Evolutionary conservation across 2,329 filamentous ascomycete species (phyloP), one percentile per base, ranked within the genome.

Genomic region (Fusarium musae): DNA sequence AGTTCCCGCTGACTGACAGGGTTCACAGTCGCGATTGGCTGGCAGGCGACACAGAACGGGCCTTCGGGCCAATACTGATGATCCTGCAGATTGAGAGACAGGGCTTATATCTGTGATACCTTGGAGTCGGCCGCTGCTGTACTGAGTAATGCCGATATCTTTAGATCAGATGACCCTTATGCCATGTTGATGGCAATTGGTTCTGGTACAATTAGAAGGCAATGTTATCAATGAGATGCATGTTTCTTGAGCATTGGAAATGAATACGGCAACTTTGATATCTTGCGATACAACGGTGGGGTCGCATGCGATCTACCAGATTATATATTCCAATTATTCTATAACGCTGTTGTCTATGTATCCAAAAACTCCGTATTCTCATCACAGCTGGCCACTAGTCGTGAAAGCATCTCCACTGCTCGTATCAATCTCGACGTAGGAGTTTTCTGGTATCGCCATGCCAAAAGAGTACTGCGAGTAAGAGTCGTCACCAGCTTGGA

Each of bases 151-250:
- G 1, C 2, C 15, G 15, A 30, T 28, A 19, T 28, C 15, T 17
- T 1, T 3, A 15, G 9, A 10, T 32, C 26, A 30, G 52, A 23
- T 30, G 52, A 42, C 4, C 8, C 5, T 30, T 10, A 17, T 54
- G 10, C 4, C 2, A 10, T 13, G 52, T 6, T n/a, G 23, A 12
- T 2, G 23, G 5, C 10, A 30, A 7, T 3, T 16, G 0, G 3
- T 12, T 17, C 0, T n/a, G 5, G 1, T 1, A 17, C 34, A 12
- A 39, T 9, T 16, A 15, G 15, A 36, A 36, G 8, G 34, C 8
- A 16, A 5, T 36, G 8, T 7, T 36, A 15, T 36, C 34, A 34
- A 9, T 16, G 34, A 15, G 34, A 34, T 34, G 34, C 15, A 36
- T 36, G 34, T 16, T 36, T 16, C 34, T 36, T 36, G 34, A 36